Evolutionary conservation across 441 rosid species (phyloP).

Genomic region (Jatropha multifida): DNA sequence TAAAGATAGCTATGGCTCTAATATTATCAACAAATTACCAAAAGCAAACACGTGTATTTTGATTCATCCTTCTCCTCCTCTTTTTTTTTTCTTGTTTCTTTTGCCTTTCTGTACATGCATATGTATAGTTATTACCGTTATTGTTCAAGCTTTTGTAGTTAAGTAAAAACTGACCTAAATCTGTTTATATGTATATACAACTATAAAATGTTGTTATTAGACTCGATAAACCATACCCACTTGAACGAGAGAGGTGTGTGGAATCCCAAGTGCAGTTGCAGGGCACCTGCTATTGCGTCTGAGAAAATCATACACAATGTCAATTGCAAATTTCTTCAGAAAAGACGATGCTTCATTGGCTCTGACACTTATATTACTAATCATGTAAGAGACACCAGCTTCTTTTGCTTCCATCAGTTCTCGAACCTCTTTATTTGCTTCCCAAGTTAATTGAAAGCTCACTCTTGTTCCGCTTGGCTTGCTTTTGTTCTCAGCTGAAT

Average conservation of each 20-base stretch:
- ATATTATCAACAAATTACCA: no score
- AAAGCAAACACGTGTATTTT: background rate
- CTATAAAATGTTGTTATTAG: background rate
- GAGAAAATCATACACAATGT: conserved; percentile 36
- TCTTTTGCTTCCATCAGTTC: conserved; percentile 40
- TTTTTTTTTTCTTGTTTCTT: background rate
- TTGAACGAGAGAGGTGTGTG: conserved; percentile 33
- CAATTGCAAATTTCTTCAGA: conserved; percentile 36
- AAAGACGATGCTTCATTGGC: conserved; percentile 34
- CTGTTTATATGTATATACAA: no score
- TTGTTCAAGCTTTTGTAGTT: background rate
- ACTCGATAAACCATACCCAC: conserved; percentile 47
- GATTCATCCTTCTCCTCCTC: background rate
- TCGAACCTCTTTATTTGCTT: conserved; percentile 22
- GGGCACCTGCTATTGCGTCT: conserved; percentile 39
- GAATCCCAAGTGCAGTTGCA: conserved; percentile 33
- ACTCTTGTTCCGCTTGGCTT: conserved; percentile 1
- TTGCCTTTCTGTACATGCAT: background rate
- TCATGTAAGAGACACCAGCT: conserved; percentile 41
- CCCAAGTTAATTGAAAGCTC: conserved; percentile 16
- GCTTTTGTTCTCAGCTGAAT: background rate
- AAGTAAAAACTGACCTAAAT: no score
- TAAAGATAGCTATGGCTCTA: background rate
- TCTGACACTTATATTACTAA: conserved; percentile 28
- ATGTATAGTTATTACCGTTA: background rate